A percentile compares a stretch with the other conserved stretches of the same genome.
Conservation (phyloP, 1,284 basidiomycete species). For the Ustilago loliicola region DNA sequence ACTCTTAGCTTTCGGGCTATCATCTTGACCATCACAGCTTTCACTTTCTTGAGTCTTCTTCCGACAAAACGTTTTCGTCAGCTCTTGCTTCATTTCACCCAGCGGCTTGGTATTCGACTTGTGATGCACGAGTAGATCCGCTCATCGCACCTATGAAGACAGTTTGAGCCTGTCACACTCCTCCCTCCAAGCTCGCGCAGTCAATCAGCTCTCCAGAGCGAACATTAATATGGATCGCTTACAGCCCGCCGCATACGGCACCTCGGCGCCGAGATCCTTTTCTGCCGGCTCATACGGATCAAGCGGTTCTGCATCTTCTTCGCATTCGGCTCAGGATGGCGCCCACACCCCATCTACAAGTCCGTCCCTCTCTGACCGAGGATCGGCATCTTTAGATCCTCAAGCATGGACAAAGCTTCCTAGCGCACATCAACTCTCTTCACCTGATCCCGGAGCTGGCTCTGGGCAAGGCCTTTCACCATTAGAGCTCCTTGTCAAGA, state of each 20-base stretch:
- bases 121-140: not conserved
- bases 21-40: not conserved
- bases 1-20: not conserved
- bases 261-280: constrained; percentile 28
- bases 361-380: constrained; percentile 43
- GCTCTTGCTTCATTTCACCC: not conserved
- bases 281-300: constrained; percentile 43
- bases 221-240: constrained; percentile 28
- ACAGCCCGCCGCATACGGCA: constrained; percentile 24
- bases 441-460: constrained; percentile 5
- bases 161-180: not conserved
- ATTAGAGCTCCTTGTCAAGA: constrained; percentile 45
- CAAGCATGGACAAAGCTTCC: constrained; percentile 20
- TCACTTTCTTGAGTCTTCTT: not conserved
- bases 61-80: not conserved
- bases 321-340: constrained; percentile 4
- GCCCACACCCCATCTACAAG: constrained; percentile 37
- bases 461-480: constrained; percentile 32
- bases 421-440: constrained; percentile 12
- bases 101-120: not conserved
- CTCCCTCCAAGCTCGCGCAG: not conserved
- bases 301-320: constrained; percentile 30
- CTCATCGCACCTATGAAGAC: not conserved
- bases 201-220: not conserved
- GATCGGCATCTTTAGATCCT: constrained; percentile 12